Evolutionary conservation across 176 grass and related monocot species (phyloP).

Genomic region (Avena insularis): DNA sequence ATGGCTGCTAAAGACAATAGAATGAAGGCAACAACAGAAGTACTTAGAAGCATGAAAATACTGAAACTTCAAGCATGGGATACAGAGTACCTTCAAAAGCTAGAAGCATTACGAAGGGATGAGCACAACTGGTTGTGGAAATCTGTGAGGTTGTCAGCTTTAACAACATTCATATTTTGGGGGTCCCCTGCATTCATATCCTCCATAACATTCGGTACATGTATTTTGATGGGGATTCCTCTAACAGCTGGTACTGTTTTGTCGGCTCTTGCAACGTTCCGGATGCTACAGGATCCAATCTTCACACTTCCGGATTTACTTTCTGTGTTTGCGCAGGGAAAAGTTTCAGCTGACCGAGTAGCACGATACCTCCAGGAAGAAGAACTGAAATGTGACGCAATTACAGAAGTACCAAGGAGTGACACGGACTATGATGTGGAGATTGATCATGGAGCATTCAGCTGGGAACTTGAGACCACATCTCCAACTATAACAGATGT

Average conservation of each 20-base stretch:
- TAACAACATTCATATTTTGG: slow-evolving; percentile 91
- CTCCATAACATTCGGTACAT: slow-evolving; percentile 82
- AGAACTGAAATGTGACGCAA: slow-evolving; percentile 72
- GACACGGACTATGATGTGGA: slow-evolving; percentile 63
- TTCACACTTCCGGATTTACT: slow-evolving; percentile 93
- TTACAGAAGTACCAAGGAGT: slow-evolving; percentile 66
- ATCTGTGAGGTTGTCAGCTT: slow-evolving; percentile 57
- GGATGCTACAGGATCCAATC: slow-evolving; percentile 98
- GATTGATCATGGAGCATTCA: slow-evolving; percentile 81
- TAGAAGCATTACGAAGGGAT: slow-evolving; percentile 67
- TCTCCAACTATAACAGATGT: slow-evolving; percentile 72
- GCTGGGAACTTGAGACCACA: slow-evolving; percentile 69
- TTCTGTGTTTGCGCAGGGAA: slow-evolving; percentile 91
- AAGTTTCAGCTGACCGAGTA: slow-evolving; percentile 95
- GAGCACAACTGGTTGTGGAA: slow-evolving; percentile 88
- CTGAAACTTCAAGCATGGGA: slow-evolving; percentile 99
- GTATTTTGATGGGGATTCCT: slow-evolving; percentile 87
- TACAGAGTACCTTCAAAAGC: slow-evolving; percentile 76
- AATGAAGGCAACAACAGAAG: slow-evolving; percentile 96
- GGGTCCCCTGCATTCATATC: slow-evolving; percentile 89
- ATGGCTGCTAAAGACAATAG: slow-evolving; percentile 89
- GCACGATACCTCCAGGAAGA: slow-evolving; percentile 88
- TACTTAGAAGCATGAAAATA: slow-evolving; percentile 96
- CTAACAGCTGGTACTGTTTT: slow-evolving; percentile 90
- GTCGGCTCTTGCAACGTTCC: slow-evolving; percentile 93